These are phyloP conservation scores for Trichoderma harzianum DNA, from an alignment of 2,329 filamentous ascomycete genomes.

Conservation along the genomic window DNA sequence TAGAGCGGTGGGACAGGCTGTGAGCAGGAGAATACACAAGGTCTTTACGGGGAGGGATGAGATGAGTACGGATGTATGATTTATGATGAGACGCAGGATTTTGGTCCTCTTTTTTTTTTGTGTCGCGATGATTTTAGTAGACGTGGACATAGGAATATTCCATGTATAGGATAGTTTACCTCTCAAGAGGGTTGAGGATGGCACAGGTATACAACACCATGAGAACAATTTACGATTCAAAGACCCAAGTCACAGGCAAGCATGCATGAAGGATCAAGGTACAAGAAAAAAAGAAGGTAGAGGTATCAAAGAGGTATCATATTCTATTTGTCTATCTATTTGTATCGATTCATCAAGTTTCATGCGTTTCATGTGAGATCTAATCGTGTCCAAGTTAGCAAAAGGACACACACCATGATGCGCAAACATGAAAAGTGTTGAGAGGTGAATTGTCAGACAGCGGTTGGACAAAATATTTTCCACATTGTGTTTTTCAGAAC, in stretches of 20 bases:
- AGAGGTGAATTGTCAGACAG: constrained; percentile 59
- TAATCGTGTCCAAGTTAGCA: constrained; percentile 6
- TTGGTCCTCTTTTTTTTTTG: background rate
- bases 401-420: background rate
- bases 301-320: background rate
- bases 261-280: background rate
- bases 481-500: constrained; percentile 68
- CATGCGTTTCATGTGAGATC: background rate
- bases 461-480: constrained; percentile 73
- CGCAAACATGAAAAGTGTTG: background rate
- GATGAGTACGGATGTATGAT: constrained; percentile 51
- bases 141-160: background rate
- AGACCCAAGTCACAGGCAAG: background rate
- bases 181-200: background rate
- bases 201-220: background rate
- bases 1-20: constrained; percentile 52
- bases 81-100: background rate
- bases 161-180: background rate
- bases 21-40: constrained; percentile 57
- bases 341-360: background rate
- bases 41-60: constrained; percentile 58
- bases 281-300: background rate
- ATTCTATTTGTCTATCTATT: background rate
- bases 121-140: background rate
- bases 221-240: background rate